Percentiles rank a stretch among this genome's conserved stretches.
These are phyloP conservation scores for Stylonectria norvegica DNA, from an alignment of 2,329 filamentous ascomycete species.

Conservation along the genomic window DNA sequence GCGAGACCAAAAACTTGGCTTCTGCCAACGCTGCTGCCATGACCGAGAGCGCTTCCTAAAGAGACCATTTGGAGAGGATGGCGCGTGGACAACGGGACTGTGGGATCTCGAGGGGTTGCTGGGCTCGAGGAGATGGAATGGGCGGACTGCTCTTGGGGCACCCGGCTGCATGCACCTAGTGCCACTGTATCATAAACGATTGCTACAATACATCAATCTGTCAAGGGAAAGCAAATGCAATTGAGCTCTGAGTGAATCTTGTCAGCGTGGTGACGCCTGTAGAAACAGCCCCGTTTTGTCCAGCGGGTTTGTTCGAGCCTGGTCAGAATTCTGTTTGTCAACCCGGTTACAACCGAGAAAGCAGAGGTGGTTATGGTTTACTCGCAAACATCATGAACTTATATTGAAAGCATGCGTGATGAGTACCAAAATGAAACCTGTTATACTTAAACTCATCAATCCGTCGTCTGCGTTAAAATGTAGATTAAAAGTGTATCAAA, in stretches of 20 bases:
- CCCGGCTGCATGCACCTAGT: slow-evolving; percentile 23
- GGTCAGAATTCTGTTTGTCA: slow-evolving; percentile 17
- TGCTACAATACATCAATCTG: slow-evolving; percentile 32
- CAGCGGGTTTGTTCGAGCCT: slow-evolving; percentile 3
- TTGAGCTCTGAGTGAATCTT: slow-evolving; percentile 1
- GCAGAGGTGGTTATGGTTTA: slow-evolving; percentile 2
- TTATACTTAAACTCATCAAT: no score
- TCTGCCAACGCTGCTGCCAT: slow-evolving; percentile 48
- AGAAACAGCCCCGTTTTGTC: slow-evolving; percentile 4
- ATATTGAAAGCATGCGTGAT: no score
- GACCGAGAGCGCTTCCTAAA: slow-evolving; percentile 38
- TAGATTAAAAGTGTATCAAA: no score
- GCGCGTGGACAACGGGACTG: slow-evolving; percentile 22
- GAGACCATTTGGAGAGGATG: slow-evolving; percentile 17
- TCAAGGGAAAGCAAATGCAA: slow-evolving; percentile 14
- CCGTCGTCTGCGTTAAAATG: no score
- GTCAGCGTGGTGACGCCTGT: not conserved
- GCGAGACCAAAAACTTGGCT: slow-evolving; percentile 72
- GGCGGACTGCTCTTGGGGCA: slow-evolving; percentile 20
- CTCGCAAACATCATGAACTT: no score
- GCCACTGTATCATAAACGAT: slow-evolving; percentile 34
- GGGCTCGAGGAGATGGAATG: slow-evolving; percentile 16
- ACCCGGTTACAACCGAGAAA: slow-evolving; percentile 27
- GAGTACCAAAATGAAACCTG: no score
- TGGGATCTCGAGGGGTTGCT: slow-evolving; percentile 16